Evolutionary conservation across 1,139 yeast genomes (phyloP).

Genomic region (Pichia sp.): DNA sequence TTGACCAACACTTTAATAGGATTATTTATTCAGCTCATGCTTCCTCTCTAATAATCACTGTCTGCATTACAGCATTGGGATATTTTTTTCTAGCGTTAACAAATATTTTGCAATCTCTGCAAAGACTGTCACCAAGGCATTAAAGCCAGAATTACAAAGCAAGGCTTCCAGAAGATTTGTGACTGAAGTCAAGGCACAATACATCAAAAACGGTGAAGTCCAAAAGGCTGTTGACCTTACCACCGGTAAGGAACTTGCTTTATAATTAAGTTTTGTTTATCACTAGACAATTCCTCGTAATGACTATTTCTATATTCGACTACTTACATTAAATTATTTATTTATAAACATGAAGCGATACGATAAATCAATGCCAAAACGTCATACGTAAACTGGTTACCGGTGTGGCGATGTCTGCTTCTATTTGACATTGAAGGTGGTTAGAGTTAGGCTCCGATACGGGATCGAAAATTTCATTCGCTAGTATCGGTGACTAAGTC

Average conservation of each 20-base stretch:
- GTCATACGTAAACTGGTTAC: too few relatives aligned
- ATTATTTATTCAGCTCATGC: too few relatives aligned
- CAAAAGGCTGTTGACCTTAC: slow-evolving; percentile 22
- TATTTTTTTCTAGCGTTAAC: slow-evolving; percentile 47
- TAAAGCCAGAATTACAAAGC: slow-evolving; percentile 80
- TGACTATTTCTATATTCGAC: slow-evolving; percentile 1
- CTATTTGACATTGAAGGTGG: too few relatives aligned
- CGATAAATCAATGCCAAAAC: too few relatives aligned
- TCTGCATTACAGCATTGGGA: too few relatives aligned
- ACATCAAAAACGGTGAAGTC: slow-evolving; percentile 60
- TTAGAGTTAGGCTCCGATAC: not conserved
- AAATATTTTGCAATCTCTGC: slow-evolving; percentile 90
- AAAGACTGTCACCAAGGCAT: slow-evolving; percentile 77
- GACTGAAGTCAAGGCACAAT: slow-evolving; percentile 70
- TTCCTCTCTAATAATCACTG: too few relatives aligned
- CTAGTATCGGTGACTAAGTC: not conserved
- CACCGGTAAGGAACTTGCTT: slow-evolving; percentile 19
- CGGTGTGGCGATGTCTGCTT: too few relatives aligned
- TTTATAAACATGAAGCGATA: too few relatives aligned
- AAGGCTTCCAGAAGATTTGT: slow-evolving; percentile 68
- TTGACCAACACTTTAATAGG: too few relatives aligned
- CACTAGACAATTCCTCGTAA: not conserved
- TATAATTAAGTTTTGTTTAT: slow-evolving; percentile 1
- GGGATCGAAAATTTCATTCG: not conserved
- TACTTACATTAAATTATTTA: slow-evolving; percentile 1